Conservation (phyloP, 345 rosid species). For the Acer saccharum region DNA sequence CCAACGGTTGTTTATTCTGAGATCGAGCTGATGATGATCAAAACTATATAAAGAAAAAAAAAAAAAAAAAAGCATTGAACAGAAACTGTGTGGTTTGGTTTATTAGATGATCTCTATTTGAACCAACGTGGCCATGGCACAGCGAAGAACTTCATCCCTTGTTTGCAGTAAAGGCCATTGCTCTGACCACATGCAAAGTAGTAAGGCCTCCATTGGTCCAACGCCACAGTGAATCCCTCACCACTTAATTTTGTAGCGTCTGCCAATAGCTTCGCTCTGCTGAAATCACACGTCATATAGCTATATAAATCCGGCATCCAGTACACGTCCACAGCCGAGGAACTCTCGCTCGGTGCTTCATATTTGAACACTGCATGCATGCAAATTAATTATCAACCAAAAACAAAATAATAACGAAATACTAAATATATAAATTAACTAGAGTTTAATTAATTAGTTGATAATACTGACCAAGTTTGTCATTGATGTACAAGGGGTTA, state of each 20-base stretch:
- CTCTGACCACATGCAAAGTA: conserved; percentile 26
- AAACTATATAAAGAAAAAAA: too few relatives aligned
- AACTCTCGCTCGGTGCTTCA: conserved; percentile 12
- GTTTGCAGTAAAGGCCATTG: conserved; percentile 4
- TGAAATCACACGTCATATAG: conserved; percentile 30
- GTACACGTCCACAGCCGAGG: conserved; percentile 19
- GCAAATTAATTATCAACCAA: background rate
- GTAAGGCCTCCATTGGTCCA: conserved; percentile 26
- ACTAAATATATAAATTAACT: too few relatives aligned
- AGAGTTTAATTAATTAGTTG: background rate
- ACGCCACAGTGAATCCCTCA: conserved; percentile 18
- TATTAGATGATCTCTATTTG: background rate
- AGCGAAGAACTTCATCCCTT: conserved; percentile 30
- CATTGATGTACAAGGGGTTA: conserved; percentile 32
- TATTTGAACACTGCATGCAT: conserved; percentile 29
- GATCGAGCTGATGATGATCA: background rate
- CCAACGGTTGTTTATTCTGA: background rate
- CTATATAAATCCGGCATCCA: conserved; percentile 28
- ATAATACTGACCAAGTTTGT: conserved; percentile 24
- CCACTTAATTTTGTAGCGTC: conserved; percentile 16
- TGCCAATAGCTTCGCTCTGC: conserved; percentile 23
- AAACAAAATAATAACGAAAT: too few relatives aligned
- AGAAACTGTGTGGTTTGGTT: background rate
- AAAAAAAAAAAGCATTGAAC: background rate
- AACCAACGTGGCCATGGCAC: conserved; percentile 22